Evolutionary conservation across 2,329 filamentous ascomycete genomes (phyloP).

Genomic region (Plectosphaerella cucumerina): DNA sequence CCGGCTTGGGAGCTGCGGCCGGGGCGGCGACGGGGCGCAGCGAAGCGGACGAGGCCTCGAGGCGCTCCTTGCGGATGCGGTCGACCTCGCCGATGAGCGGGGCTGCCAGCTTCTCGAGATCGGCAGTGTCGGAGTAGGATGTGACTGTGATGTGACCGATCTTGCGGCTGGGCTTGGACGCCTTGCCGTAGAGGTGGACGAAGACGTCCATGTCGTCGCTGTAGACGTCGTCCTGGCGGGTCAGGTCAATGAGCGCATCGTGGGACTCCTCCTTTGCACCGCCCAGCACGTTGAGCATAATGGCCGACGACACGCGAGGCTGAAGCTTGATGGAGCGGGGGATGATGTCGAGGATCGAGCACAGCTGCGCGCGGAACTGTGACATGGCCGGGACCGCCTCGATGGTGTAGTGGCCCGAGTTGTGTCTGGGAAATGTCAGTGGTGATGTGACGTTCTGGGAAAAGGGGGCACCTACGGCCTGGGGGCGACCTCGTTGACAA

Average conservation of each 20-base stretch:
- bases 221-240: conserved; percentile 32
- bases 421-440: conserved; percentile 50
- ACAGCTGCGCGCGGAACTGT: conserved; percentile 88
- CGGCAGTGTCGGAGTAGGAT: conserved; percentile 60
- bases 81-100: conserved; percentile 66
- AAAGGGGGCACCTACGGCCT: conserved; percentile 33
- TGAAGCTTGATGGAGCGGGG: conserved; percentile 50
- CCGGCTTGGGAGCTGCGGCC: conserved; percentile 3
- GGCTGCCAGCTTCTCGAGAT: conserved; percentile 55
- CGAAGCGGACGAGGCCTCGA: conserved; percentile 33
- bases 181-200: conserved; percentile 90
- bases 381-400: conserved; percentile 83
- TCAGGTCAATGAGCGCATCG: conserved; percentile 40
- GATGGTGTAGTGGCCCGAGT: conserved; percentile 93
- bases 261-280: conserved; percentile 64
- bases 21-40: conserved; percentile 27
- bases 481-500: conserved; percentile 83
- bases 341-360: conserved; percentile 69
- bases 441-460: conserved; percentile 16
- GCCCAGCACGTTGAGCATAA: conserved; percentile 80
- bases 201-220: conserved; percentile 44
- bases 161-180: conserved; percentile 81
- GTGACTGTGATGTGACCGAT: conserved; percentile 92
- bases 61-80: conserved; percentile 50
- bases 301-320: conserved; percentile 57